Evolutionary conservation across 192 early-diverging fungal species (phyloP), one percentile per base, ranked within the genome.

Genomic region (Spizellomyces sp.): DNA sequence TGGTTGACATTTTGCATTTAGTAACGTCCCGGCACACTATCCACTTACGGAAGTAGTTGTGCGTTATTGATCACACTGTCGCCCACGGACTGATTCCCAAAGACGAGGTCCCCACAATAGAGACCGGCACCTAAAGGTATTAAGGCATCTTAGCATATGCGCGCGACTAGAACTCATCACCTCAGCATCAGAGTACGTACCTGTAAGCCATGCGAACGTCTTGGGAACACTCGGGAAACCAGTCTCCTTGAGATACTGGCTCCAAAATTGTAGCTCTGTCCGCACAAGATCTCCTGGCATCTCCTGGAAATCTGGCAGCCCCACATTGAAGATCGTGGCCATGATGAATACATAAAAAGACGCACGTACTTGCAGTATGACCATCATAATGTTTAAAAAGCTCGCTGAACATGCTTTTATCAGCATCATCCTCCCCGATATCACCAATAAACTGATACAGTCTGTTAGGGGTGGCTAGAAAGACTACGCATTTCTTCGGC

Each of bases 141-240:
- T 36, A 3, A 3, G 27, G 27, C 27, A 57, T 5, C 52, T 42
- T 46, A 45, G 62, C 27, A 10, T 45, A 9, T 12, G 12, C 44
- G 9, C 10, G 3, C 44, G 22, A 15, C 21, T 44, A 4, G 12
- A 8, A 4, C 15, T 10, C 44, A 9, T 14, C 62, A 36, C 27
- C 27, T 36, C 27, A 36, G 1, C 27, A 36, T 36, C 3, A 0
- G 62, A 63, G 45, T 21, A 71, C 71, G 44, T 48, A 87, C 88
- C 88, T 5, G 95, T 96, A 66, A 94, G 69, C 96, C 96, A 99
- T 4, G 91, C 92, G 87, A 96, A 96, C 42, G 86, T 88, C 62
- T 93, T 87, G 2, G 91, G 89, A 14, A 84, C 71, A 17, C 87
- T 86, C 58, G 85, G 87, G 42, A 82, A 79, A n/a, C 88, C 88